Percentiles rank a stretch among this genome's conserved stretches.
phyloP scores from a whole-genome alignment of 1,284 basidiomycete genomes.

The Malassezia globosa region DNA sequence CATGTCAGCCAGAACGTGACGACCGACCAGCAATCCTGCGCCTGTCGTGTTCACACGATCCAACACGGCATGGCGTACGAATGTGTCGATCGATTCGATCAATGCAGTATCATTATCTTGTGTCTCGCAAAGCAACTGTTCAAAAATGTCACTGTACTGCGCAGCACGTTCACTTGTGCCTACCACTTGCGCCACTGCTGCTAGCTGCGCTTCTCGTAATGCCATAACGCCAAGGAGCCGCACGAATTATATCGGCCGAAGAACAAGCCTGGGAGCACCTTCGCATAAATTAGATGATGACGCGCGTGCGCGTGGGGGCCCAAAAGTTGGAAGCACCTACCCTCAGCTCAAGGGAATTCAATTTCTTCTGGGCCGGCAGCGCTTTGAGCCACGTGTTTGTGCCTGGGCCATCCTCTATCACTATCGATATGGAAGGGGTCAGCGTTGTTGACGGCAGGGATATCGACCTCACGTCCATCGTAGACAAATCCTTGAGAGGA shows the following conservation, averaged over 20 bases:
- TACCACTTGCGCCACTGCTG: background rate
- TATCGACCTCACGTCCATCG: no score
- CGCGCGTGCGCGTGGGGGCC: no score
- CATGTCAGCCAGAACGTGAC: background rate
- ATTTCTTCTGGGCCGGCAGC: no score
- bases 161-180: constrained; percentile 4
- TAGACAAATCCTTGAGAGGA: constrained; percentile 1
- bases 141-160: background rate
- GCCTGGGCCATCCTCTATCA: no score
- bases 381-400: no score
- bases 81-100: background rate
- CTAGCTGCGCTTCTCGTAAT: constrained; percentile 5
- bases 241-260: no score
- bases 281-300: no score
- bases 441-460: no score
- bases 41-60: constrained; percentile 5
- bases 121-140: background rate
- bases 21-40: constrained; percentile 11
- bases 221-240: constrained; percentile 1
- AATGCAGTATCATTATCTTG: background rate
- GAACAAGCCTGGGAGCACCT: no score
- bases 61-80: constrained; percentile 1
- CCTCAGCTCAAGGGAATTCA: no score
- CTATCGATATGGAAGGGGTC: no score
- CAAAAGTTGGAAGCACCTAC: no score